Conservation (phyloP, 2,329 filamentous ascomycete genomes). For the Ploettnerulaceae sp. region DNA sequence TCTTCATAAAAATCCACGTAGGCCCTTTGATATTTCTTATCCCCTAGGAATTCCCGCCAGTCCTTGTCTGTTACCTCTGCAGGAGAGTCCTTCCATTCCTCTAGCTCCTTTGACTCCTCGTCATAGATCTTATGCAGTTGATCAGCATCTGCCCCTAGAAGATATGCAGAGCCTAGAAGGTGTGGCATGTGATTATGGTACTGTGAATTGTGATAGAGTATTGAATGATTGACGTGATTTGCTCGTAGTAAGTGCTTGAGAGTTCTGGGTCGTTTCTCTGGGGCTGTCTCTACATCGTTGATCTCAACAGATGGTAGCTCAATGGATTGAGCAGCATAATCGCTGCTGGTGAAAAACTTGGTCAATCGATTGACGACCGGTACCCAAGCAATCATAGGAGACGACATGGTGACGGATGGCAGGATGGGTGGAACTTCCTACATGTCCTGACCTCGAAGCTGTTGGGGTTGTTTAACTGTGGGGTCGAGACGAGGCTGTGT, state of each 20-base stretch:
- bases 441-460: constrained; percentile 19
- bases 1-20: constrained; percentile 97
- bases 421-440: constrained; percentile 1
- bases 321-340: constrained; percentile 38
- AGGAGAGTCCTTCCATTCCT: constrained; percentile 79
- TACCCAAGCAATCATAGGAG: constrained; percentile 41
- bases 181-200: constrained; percentile 84
- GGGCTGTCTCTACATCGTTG: constrained; percentile 73
- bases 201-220: constrained; percentile 68
- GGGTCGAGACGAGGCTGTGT: constrained; percentile 16
- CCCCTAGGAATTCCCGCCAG: constrained; percentile 81
- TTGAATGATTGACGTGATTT: constrained; percentile 85
- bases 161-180: constrained; percentile 77
- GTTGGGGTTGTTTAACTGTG: constrained; percentile 20
- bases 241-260: constrained; percentile 87
- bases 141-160: constrained; percentile 69
- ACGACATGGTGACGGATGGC: constrained; percentile 29
- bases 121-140: constrained; percentile 82
- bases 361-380: constrained; percentile 40
- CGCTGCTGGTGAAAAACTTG: constrained; percentile 31
- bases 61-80: constrained; percentile 77
- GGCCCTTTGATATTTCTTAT: constrained; percentile 77
- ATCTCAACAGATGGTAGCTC: constrained; percentile 64
- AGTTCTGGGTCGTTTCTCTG: constrained; percentile 73
- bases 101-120: constrained; percentile 62